These are phyloP conservation scores for Lecanosticta acicola DNA, from an alignment of 2,329 filamentous ascomycete genomes.

Conservation along the genomic window DNA sequence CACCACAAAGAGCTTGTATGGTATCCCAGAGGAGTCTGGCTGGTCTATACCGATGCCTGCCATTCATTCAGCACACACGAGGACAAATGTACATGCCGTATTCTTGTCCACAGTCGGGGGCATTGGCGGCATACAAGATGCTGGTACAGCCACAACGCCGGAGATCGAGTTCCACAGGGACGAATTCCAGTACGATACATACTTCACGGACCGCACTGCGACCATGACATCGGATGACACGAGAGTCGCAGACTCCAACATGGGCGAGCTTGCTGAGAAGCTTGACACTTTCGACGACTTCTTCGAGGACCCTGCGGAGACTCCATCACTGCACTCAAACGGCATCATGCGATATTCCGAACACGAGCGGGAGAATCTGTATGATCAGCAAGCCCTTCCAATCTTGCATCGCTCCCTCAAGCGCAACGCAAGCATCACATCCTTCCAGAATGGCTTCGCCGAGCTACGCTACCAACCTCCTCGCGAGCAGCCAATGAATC, in stretches of 20 bases:
- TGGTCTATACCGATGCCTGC: constrained; percentile 96
- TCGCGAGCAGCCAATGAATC: constrained; percentile 50
- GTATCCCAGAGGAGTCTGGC: constrained; percentile 89
- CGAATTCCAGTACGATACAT: constrained; percentile 72
- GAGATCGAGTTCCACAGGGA: constrained; percentile 92
- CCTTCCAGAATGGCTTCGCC: constrained; percentile 82
- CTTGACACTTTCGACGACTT: constrained; percentile 52
- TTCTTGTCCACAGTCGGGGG: constrained; percentile 66
- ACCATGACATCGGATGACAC: constrained; percentile 90
- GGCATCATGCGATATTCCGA: constrained; percentile 17
- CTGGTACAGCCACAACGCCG: constrained; percentile 58
- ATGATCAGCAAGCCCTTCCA: constrained; percentile 87
- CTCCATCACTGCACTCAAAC: constrained; percentile 13
- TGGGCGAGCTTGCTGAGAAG: constrained; percentile 70
- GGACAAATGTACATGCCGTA: constrained; percentile 88
- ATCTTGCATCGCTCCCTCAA: constrained; percentile 78
- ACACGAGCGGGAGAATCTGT: constrained; percentile 67
- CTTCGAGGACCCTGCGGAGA: constrained; percentile 40
- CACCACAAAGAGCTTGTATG: constrained; percentile 87
- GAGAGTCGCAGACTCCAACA: constrained; percentile 60
- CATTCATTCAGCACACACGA: constrained; percentile 77
- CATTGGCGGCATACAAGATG: constrained; percentile 42
- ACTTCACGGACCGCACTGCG: constrained; percentile 71
- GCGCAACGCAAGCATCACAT: constrained; percentile 63
- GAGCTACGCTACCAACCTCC: constrained; percentile 56